Conservation (phyloP, 2,329 filamentous ascomycete species). For the Trichoderma sp. region DNA sequence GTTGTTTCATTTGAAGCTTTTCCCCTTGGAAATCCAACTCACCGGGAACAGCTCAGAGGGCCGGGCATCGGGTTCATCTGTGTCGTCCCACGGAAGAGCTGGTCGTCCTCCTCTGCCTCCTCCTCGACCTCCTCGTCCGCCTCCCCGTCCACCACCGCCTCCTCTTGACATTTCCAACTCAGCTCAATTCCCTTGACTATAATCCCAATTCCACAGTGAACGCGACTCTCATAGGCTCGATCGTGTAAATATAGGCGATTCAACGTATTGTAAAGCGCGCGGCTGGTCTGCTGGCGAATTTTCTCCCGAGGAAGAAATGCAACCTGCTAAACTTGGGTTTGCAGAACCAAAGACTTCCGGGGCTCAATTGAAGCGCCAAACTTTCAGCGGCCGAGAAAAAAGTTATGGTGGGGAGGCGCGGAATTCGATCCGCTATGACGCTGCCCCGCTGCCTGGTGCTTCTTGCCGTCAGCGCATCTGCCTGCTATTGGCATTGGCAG, state of each 20-base stretch:
- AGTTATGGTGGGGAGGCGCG: slow-evolving; percentile 19
- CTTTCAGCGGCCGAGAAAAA: slow-evolving; percentile 12
- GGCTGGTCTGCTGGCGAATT: not conserved
- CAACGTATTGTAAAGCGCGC: too few relatives aligned
- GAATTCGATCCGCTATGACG: slow-evolving; percentile 18
- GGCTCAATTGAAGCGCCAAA: slow-evolving; percentile 12
- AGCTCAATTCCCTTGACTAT: not conserved
- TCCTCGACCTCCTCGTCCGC: slow-evolving; percentile 50
- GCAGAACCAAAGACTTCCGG: not conserved
- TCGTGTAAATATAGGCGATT: not conserved
- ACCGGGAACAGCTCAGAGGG: slow-evolving; percentile 62
- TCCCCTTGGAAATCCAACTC: slow-evolving; percentile 26
- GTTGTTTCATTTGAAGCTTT: not conserved
- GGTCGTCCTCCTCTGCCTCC: slow-evolving; percentile 47
- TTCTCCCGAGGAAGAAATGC: not conserved
- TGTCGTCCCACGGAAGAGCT: slow-evolving; percentile 51
- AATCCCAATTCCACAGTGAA: not conserved
- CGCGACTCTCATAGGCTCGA: not conserved
- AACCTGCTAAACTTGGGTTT: not conserved
- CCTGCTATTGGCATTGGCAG: not conserved
- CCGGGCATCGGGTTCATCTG: slow-evolving; percentile 55
- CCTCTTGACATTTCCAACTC: slow-evolving; percentile 49
- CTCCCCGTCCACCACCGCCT: slow-evolving; percentile 50
- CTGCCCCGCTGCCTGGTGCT: slow-evolving; percentile 18
- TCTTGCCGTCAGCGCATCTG: slow-evolving; percentile 21